These are phyloP conservation scores for Daedalea quercina DNA, from an alignment of 768 basidiomycete species.

Conservation along the genomic window DNA sequence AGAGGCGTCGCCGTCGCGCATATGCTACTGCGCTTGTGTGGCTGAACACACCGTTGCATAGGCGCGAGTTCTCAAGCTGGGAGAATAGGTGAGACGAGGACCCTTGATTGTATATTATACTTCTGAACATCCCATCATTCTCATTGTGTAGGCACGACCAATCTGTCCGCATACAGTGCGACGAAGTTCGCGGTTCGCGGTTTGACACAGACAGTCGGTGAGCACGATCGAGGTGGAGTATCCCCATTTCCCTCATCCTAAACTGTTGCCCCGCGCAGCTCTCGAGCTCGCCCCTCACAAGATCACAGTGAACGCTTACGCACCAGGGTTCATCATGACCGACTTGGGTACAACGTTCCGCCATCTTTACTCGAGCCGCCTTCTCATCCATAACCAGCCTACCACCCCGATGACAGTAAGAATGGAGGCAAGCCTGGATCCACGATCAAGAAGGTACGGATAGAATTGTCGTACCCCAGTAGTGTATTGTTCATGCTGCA, in stretches of 20 bases:
- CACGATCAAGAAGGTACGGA: constrained; percentile 1
- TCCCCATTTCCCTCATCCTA: neutral
- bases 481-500: neutral
- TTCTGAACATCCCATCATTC: too few species aligned
- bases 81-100: constrained; percentile 11
- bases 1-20: neutral
- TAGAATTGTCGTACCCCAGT: neutral
- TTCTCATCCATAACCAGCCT: too few species aligned
- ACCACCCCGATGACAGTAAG: constrained; percentile 1
- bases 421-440: neutral
- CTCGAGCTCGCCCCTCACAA: constrained; percentile 15
- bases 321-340: constrained; percentile 19
- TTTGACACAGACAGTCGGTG: constrained; percentile 17
- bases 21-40: neutral
- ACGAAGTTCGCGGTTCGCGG: constrained; percentile 22
- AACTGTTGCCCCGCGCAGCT: constrained; percentile 6
- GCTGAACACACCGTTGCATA: neutral
- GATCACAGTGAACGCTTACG: constrained; percentile 24
- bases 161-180: constrained; percentile 14
- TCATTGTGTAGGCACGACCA: constrained; percentile 3
- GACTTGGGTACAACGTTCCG: neutral
- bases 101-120: too few species aligned
- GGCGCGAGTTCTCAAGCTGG: constrained; percentile 13
- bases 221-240: neutral
- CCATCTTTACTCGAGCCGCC: too few species aligned